Evolutionary conservation across 371 early-diverging fungal genomes (phyloP).

Genomic region (Mortierella sp.): DNA sequence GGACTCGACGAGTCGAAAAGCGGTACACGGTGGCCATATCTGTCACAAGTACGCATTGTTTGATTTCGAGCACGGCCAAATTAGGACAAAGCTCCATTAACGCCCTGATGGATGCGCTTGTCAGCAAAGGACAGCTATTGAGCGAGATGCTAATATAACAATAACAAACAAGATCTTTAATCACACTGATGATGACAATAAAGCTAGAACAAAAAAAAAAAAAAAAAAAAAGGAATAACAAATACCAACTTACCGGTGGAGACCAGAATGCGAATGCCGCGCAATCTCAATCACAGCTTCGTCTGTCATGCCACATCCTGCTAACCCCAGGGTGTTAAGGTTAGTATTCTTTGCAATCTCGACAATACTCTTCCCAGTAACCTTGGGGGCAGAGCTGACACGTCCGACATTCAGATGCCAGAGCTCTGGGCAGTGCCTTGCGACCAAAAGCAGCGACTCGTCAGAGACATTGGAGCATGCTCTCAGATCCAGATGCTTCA

Average conservation of each 20-base stretch:
- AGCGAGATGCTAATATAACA: conserved; percentile 60
- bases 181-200: neutral
- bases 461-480: conserved; percentile 72
- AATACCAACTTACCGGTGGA: conserved; percentile 58
- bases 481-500: conserved; percentile 67
- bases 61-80: conserved; percentile 71
- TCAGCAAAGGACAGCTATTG: conserved; percentile 68
- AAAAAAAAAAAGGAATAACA: neutral
- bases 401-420: conserved; percentile 71
- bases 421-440: conserved; percentile 60
- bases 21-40: conserved; percentile 54
- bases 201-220: neutral
- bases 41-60: conserved; percentile 61
- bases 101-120: conserved; percentile 63
- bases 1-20: conserved; percentile 40
- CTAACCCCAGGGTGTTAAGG: conserved; percentile 66
- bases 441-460: conserved; percentile 60
- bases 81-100: conserved; percentile 63
- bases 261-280: conserved; percentile 55
- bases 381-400: conserved; percentile 63
- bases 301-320: conserved; percentile 70
- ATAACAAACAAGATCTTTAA: neutral
- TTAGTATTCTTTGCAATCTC: conserved; percentile 64
- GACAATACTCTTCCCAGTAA: conserved; percentile 64
- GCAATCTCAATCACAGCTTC: conserved; percentile 68